Evolutionary conservation across 2,329 filamentous ascomycete species (phyloP), one percentile per base, ranked within the genome.

Genomic region (Rasamsonia emersonii): DNA sequence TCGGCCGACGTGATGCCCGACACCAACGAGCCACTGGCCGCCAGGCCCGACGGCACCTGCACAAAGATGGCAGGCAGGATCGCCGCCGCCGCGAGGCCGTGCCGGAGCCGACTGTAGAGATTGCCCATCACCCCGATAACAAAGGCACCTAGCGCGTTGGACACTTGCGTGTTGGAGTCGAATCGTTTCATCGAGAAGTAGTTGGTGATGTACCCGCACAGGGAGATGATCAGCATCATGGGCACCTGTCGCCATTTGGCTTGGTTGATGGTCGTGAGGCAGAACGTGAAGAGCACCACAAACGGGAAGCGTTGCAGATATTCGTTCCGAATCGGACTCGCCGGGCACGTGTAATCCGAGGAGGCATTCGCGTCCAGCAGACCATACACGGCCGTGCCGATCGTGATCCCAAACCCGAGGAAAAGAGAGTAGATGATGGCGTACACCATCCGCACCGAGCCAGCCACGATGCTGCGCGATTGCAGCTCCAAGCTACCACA

Each of bases 31-130:
- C 75, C 75, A 40, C 65, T 68, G 2, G 75, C 73, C 4, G 74
- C 71, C 3, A 79, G 60, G 4, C 75, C 75, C 4, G 68, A 73
- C 1, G 75, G 75, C 0, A 79, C 75, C 38, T 77, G 73, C 2
- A 79, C 73, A 42, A 93, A 93, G 45, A 95, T 93, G 11, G 83
- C 86, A 0, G 88, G 88, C 5, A 94, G 65, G 69, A 95, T 85
- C 3, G 84, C 82, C 0, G 86, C 85, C 0, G 86, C 86, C 0
- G 88, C 88, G 3, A 94, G 71, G 1, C 82, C 83, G 52, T 89
- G 86, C 11, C 81, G 58, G 13, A 70, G 49, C 7, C 85, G 75
- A 17, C 80, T 81, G 62, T 93, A 91, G 2, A 86, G 52, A 45
- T 93, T 93, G 7, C 83, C 84, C 30, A 86, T 62, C 24, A 89